These are phyloP conservation scores for Hymenotorrendiella dingleyae DNA, from an alignment of 2,329 filamentous ascomycete species.

Conservation along the genomic window DNA sequence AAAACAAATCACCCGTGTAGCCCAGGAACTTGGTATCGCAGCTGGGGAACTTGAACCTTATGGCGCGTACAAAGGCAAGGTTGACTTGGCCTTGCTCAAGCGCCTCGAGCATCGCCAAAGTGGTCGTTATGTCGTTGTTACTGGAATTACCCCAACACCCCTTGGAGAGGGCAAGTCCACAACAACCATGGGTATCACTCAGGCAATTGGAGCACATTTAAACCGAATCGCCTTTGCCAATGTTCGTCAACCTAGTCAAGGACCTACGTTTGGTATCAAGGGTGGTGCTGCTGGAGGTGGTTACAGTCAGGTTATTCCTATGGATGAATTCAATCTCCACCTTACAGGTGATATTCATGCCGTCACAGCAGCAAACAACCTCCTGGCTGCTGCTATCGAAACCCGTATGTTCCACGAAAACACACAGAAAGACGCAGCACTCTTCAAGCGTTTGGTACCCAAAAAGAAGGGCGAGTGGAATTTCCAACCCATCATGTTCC, in stretches of 20 bases:
- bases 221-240: slow-evolving; percentile 90
- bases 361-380: slow-evolving; percentile 93
- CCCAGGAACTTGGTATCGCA: slow-evolving; percentile 80
- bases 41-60: slow-evolving; percentile 90
- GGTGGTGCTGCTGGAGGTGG: slow-evolving; percentile 94
- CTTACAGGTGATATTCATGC: slow-evolving; percentile 97
- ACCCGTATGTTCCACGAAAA: slow-evolving; percentile 98
- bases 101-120: slow-evolving; percentile 81
- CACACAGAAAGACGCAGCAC: slow-evolving; percentile 82
- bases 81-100: slow-evolving; percentile 75
- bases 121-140: slow-evolving; percentile 87
- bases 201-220: slow-evolving; percentile 85
- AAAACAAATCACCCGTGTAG: slow-evolving; percentile 83
- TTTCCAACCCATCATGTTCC: slow-evolving; percentile 88
- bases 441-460: slow-evolving; percentile 85
- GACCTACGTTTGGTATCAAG: slow-evolving; percentile 98
- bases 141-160: slow-evolving; percentile 93
- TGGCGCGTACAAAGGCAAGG: slow-evolving; percentile 92
- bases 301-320: slow-evolving; percentile 98
- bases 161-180: slow-evolving; percentile 98
- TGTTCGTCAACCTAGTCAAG: slow-evolving; percentile 93
- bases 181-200: slow-evolving; percentile 90
- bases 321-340: slow-evolving; percentile 99
- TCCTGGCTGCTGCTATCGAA: slow-evolving; percentile 92
- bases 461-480: slow-evolving; percentile 82